These are phyloP conservation scores for Nyssa sinensis DNA, from an alignment of 148 eudicot species.

Conservation along the genomic window DNA sequence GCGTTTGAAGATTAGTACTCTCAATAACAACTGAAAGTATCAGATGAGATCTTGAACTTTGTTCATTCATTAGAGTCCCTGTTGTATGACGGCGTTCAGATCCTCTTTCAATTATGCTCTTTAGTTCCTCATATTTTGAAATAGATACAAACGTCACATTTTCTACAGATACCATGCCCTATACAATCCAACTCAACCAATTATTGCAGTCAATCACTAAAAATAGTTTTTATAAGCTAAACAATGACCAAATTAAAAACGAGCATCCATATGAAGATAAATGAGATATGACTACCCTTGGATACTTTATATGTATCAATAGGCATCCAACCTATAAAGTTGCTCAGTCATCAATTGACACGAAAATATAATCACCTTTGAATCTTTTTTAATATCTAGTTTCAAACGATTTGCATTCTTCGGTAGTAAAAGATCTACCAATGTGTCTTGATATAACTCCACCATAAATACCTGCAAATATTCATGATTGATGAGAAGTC, in stretches of 20 bases:
- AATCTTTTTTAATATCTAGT: conserved; percentile 85
- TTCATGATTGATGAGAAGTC: not conserved
- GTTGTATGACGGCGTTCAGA: conserved; percentile 90
- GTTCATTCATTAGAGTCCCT: conserved; percentile 95
- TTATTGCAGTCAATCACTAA: too few species aligned
- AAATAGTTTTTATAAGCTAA: too few species aligned
- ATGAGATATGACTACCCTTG: too few species aligned
- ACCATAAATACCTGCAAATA: conserved; percentile 77
- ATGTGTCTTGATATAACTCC: conserved; percentile 91
- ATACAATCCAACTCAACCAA: not conserved
- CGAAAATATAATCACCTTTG: conserved; percentile 57
- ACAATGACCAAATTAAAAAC: too few species aligned
- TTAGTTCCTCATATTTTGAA: conserved; percentile 69
- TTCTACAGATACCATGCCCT: conserved; percentile 98
- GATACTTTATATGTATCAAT: not conserved
- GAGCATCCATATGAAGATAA: not conserved
- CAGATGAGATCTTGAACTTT: conserved; percentile 94
- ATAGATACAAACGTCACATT: conserved; percentile 64
- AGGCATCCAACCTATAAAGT: not conserved
- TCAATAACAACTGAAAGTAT: conserved; percentile 86
- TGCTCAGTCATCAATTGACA: not conserved
- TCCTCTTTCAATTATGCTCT: conserved; percentile 74
- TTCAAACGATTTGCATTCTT: conserved; percentile 72
- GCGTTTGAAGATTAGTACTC: conserved; percentile 96
- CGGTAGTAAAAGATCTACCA: conserved; percentile 81